A percentile compares a stretch with the other conserved stretches of the same genome.
Evolutionary conservation across 2,329 filamentous ascomycete species (phyloP).

Genomic region (Scopulariopsis brevicaulis): DNA sequence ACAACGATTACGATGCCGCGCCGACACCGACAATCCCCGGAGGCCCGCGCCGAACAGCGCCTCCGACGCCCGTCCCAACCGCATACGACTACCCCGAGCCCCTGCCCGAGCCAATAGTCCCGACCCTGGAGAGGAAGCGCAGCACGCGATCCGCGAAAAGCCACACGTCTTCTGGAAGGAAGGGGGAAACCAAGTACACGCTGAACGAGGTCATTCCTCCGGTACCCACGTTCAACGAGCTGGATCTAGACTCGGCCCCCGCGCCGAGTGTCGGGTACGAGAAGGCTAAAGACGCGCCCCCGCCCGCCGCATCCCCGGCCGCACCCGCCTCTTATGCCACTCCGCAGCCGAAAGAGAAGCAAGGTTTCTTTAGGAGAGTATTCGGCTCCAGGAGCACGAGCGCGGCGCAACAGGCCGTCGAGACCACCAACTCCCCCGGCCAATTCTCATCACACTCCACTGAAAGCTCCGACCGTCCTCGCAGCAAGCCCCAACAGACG

Average conservation of each 20-base stretch:
- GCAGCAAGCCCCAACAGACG: conserved; percentile 6
- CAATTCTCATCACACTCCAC: conserved; percentile 23
- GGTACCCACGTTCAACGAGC: not conserved
- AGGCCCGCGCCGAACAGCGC: conserved; percentile 50
- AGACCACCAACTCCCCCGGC: conserved; percentile 7
- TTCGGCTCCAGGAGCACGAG: conserved; percentile 47
- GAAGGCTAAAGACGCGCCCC: conserved; percentile 41
- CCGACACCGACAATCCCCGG: conserved; percentile 76
- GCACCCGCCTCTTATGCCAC: conserved; percentile 27
- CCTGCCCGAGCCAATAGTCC: conserved; percentile 7
- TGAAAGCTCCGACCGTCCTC: conserved; percentile 21
- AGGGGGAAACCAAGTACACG: conserved; percentile 1
- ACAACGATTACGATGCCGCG: conserved; percentile 57
- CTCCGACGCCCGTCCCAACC: conserved; percentile 23
- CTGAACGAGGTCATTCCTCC: conserved; percentile 1
- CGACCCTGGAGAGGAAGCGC: conserved; percentile 40
- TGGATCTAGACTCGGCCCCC: conserved; percentile 41
- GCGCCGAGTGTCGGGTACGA: conserved; percentile 48
- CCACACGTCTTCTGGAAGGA: conserved; percentile 17
- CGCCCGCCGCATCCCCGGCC: conserved; percentile 39
- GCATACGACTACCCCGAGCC: conserved; percentile 11
- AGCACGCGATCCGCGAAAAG: conserved; percentile 47
- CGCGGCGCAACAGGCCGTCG: conserved; percentile 23
- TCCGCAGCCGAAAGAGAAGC: conserved; percentile 51
- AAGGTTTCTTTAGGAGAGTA: conserved; percentile 86